Conservation (phyloP, 148 eudicot genomes). For the Rhododendron vialii region DNA sequence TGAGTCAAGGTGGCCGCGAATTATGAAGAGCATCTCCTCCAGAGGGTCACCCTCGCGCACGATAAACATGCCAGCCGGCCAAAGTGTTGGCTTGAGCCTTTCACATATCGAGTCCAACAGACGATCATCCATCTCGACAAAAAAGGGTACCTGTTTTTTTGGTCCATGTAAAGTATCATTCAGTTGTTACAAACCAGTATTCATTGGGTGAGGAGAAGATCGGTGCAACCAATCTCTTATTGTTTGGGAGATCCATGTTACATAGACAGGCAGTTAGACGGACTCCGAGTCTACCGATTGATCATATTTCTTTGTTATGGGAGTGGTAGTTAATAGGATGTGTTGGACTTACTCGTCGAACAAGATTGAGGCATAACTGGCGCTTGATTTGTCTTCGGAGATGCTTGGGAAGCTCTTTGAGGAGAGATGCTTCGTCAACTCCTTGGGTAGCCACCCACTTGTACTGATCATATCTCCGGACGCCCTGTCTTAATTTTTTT, state of each 20-base stretch:
- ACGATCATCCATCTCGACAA: slow-evolving; percentile 70
- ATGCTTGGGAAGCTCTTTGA: slow-evolving; percentile 60
- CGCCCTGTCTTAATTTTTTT: slow-evolving; percentile 42
- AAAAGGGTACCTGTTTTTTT: slow-evolving; percentile 55
- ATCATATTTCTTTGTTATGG: background rate
- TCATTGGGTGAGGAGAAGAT: background rate
- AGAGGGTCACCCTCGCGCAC: slow-evolving; percentile 79
- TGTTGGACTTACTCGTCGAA: slow-evolving; percentile 53
- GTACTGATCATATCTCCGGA: slow-evolving; percentile 61
- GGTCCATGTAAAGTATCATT: background rate
- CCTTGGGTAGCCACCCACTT: slow-evolving; percentile 75
- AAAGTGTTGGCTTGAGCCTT: slow-evolving; percentile 53
- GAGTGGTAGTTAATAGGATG: background rate
- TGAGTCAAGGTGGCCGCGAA: slow-evolving; percentile 64
- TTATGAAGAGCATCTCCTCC: slow-evolving; percentile 67
- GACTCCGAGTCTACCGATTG: background rate
- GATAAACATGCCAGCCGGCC: slow-evolving; percentile 49
- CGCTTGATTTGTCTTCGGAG: slow-evolving; percentile 77
- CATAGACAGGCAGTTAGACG: background rate
- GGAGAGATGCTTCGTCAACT: slow-evolving; percentile 67
- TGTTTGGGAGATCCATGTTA: background rate
- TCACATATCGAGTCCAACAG: slow-evolving; percentile 76
- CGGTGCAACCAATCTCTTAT: background rate
- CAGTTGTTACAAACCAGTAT: background rate
- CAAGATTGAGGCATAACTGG: slow-evolving; percentile 74